Evolutionary conservation across 2,329 filamentous ascomycete genomes (phyloP), one percentile per base, ranked within the genome.

Genomic region (Trematosphaeria pertusa): DNA sequence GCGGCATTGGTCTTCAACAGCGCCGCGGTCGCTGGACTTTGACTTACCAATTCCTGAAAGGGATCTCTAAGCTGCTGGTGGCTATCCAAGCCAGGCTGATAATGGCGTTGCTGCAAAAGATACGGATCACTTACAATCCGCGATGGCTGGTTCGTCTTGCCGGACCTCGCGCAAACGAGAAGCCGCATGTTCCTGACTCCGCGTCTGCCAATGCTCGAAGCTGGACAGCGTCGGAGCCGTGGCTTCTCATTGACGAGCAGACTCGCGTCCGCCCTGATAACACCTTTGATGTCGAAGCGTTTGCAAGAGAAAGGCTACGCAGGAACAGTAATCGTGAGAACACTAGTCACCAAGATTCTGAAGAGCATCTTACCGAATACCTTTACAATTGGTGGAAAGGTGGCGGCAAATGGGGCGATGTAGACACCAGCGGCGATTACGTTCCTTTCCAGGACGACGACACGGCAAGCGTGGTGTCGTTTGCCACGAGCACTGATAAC

Each of bases 361-460:
- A 94, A 58, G 81, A 82, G 20, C 82, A 83, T 30, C 76, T 97
- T 2, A 87, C 93, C 54, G 79, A 81, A 2, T 86, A 85, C 48
- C 75, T 97, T 1, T 97, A 97, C 68, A 78, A 79, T 21, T 94
- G 92, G 83, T 97, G 91, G 88, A 85, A 88, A 41, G 78, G 80
- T 43, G 91, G 90, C 15, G 91, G 89, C 6, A 89, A 89, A 75
- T 97, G 91, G 86, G 92, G 93, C 1, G 86, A 87, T 12, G 79
- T 86, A 22, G 93, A 97, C 67, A 79, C 80, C 4, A 96, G 89
- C 62, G 89, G 88, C 20, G 88, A 93, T 52, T 97, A 92, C 68
- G 70, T 78, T 22, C 86, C 86, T 1, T 62, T 70, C 2, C 70
- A 77, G 9, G 67, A 75, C 4, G 79, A 83, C 9, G 90, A 95